A percentile compares a stretch with the other conserved stretches of the same genome.
Evolutionary conservation across 2,329 filamentous ascomycete genomes (phyloP).

Genomic region (Arthrobotrys sphaeroides): DNA sequence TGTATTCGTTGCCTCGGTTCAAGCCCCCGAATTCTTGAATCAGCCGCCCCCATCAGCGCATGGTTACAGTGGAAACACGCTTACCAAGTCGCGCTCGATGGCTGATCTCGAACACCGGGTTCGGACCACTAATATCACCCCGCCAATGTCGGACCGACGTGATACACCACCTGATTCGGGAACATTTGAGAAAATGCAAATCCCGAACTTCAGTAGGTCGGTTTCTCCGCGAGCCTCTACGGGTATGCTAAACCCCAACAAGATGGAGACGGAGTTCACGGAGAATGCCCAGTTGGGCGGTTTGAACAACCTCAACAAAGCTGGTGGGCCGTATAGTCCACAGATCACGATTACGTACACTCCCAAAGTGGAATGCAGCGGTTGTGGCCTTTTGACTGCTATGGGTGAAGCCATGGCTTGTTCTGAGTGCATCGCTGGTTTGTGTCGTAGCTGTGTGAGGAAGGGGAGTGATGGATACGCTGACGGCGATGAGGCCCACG

Average conservation of each 20-base stretch:
- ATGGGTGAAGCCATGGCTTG: slow-evolving; percentile 52
- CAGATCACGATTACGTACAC: slow-evolving; percentile 53
- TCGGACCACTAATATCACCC: slow-evolving; percentile 50
- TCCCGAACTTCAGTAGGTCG: slow-evolving; percentile 50
- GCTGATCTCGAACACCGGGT: slow-evolving; percentile 53
- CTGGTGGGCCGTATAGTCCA: slow-evolving; percentile 47
- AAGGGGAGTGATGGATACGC: slow-evolving; percentile 50
- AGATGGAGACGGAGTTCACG: slow-evolving; percentile 51
- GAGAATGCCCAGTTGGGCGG: slow-evolving; percentile 14
- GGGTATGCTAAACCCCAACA: slow-evolving; percentile 47
- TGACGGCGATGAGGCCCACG: slow-evolving; percentile 49
- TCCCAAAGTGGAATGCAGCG: slow-evolving; percentile 51
- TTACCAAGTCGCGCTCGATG: slow-evolving; percentile 53
- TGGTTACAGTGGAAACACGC: slow-evolving; percentile 50
- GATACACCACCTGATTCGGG: slow-evolving; percentile 52
- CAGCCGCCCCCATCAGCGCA: slow-evolving; percentile 45
- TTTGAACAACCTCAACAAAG: slow-evolving; percentile 46
- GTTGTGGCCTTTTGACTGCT: slow-evolving; percentile 41
- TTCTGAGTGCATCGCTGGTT: slow-evolving; percentile 52
- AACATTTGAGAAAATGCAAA: slow-evolving; percentile 55
- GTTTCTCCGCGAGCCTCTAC: slow-evolving; percentile 50
- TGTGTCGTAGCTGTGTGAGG: slow-evolving; percentile 50
- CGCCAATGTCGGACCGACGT: slow-evolving; percentile 50
- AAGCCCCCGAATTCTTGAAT: slow-evolving; percentile 50
- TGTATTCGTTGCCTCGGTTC: slow-evolving; percentile 49